Evolutionary conservation across 148 eudicot species (phyloP).

Genomic region (Vaccinium vitisidaea): DNA sequence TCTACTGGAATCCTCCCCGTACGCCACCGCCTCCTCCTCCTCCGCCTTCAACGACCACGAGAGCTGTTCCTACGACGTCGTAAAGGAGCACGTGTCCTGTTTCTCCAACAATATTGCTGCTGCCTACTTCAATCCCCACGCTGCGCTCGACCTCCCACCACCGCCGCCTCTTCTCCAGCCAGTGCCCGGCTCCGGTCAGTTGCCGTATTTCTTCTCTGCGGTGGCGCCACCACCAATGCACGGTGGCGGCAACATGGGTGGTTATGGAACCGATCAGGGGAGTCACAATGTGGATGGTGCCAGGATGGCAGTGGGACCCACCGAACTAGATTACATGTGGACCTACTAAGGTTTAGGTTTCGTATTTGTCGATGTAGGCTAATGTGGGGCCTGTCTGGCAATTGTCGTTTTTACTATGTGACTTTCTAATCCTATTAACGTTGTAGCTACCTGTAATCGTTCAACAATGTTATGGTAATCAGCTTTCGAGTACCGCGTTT

Average conservation of each 20-base stretch:
- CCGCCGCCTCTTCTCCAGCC: not conserved
- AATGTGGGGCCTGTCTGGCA: too few species aligned
- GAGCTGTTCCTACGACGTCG: slow-evolving; percentile 38
- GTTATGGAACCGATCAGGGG: slow-evolving; percentile 11
- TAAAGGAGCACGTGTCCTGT: slow-evolving; percentile 88
- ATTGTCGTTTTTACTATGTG: too few species aligned
- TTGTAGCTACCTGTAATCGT: too few species aligned
- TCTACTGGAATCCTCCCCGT: slow-evolving; percentile 58
- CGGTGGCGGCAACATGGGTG: slow-evolving; percentile 12
- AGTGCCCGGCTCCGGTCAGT: slow-evolving; percentile 22
- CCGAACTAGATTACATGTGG: slow-evolving; percentile 59
- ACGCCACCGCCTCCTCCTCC: slow-evolving; percentile 20
- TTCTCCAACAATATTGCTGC: slow-evolving; percentile 56
- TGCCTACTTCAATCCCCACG: slow-evolving; percentile 15
- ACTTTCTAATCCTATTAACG: too few species aligned
- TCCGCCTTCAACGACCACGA: slow-evolving; percentile 29
- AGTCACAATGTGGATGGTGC: slow-evolving; percentile 22
- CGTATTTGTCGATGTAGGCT: too few species aligned
- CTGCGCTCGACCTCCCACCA: slow-evolving; percentile 24
- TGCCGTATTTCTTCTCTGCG: slow-evolving; percentile 34
- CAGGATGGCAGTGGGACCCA: slow-evolving; percentile 20
- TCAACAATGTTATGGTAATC: too few species aligned
- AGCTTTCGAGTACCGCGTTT: too few species aligned
- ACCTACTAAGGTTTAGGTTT: slow-evolving; percentile 17
- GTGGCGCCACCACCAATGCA: not conserved